Base-by-base conservation (phyloP, 192 early-diverging fungal species). In the Entomortierella chlamydospora region DNA sequence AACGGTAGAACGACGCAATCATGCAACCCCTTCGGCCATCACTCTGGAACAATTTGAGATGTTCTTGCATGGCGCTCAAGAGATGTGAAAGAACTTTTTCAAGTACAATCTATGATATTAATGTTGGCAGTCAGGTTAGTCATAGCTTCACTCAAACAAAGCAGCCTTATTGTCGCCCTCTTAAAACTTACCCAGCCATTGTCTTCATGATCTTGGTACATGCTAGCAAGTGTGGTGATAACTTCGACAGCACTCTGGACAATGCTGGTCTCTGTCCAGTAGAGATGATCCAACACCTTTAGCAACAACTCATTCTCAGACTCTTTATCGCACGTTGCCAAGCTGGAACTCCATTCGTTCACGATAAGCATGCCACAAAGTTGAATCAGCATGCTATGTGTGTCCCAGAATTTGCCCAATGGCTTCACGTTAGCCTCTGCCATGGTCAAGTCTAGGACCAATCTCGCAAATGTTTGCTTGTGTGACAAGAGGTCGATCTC, bases 191-290 rank as follows among this genome's bases (percentile, higher is more conserved):
- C 86, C 64, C 73, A 78, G 42, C 93, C 88, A 50, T 88, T 77
- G 61, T 93, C 87, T 28, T 83, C 65, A 28, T 89, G 66, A 28
- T 86, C 59, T 18, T 73, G 58, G 53, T 85, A 85, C 69, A 89
- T 87, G 47, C 90, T 82, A 13, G 92, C 87, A 58, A 93, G 82
- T 8, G 89, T 64, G 12, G 70, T 84, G 26, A 95, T 82, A 15
- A 90, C 88, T 67, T 94, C 92, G 9, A 85, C 82, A 13, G 90
- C 87, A 3, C 90, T 87, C 57, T 85, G 83, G 0, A 94, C 89
- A 39, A 91, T 81, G 26, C 85, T 78, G 1, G 90, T 47, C 57
- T 89, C 89, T 26, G 76, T 83, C 82, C 82, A 83, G 31, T 90
- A 89, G 23, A 96, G 72, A 56, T 92, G 89, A 69, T 92, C 89